Base-by-base conservation (phyloP, 1,139 yeast species). In the Yamadazyma jaroonii region DNA sequence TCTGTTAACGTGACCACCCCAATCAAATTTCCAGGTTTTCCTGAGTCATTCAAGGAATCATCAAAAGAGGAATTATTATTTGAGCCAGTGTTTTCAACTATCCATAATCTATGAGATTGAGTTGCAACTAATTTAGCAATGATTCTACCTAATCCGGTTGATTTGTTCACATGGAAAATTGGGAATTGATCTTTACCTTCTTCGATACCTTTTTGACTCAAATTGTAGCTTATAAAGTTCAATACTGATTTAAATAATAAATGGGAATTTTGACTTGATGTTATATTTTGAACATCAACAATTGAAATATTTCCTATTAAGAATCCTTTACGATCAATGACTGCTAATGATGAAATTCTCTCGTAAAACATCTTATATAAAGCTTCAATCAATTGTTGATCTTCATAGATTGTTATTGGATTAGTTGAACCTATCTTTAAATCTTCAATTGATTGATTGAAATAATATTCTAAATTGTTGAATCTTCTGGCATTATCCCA, bases 131-230 rank as follows among this genome's bases (percentile, higher is more conserved):
- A 72, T 61, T 92, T 92, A 34, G 97, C 97, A 52, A 92, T 76
- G 9, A 94, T 89, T 57, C 96, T 77, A 21, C 90, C 95, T 35
- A 92, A 73, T 0, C 94, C 82, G 10, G 94, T 80, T 33, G 76
- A 75, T 43, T 79, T 77, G 47, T 85, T 84, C 24, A 90, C 96
- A 59, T 90, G 96, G 74, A 92, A 92, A 34, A 92, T 90, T 11
- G 98, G 98, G 72, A 83, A 90, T 34, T 94, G 90, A 65, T 92
- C 98, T 62, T 90, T 89, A 38, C 96, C 96, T 56, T 89, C 92
- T 54, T 84, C 95, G 25, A 92, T 74, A 11, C 97, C 98, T 54
- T 96, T 82, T 45, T 83, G 83, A 50, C 86, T 83, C 46, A 92
- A 74, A 47, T 90, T 89, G 47, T 88, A 85, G 25, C 95, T 81